These are phyloP conservation scores for Prototheca wickerhamii DNA, from an alignment of 163 green algal species.

Conservation along the genomic window DNA sequence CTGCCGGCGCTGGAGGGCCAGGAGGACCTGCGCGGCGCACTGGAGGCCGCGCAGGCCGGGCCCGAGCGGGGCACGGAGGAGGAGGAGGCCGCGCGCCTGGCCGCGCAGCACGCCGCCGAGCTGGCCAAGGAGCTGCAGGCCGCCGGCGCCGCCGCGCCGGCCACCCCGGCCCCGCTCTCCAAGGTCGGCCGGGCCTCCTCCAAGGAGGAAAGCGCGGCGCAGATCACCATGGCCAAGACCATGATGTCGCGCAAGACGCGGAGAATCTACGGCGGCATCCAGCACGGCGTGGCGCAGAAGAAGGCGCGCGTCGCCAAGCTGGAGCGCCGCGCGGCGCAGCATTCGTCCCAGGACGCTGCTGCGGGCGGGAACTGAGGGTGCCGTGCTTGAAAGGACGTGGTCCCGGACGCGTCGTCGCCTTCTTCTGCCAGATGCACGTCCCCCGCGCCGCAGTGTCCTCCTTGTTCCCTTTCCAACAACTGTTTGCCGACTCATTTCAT, in stretches of 20 bases:
- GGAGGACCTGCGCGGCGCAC: slow-evolving; percentile 23
- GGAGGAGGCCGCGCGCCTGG: slow-evolving; percentile 32
- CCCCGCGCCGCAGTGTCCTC: no score
- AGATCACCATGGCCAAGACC: neutral
- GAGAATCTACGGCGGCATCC: slow-evolving; percentile 81
- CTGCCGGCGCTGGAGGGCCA: slow-evolving; percentile 23
- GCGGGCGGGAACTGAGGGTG: no score
- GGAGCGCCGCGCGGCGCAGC: slow-evolving; percentile 15
- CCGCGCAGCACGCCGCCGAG: slow-evolving; percentile 55
- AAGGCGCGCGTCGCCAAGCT: slow-evolving; percentile 38
- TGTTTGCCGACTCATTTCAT: no score
- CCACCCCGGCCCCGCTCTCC: neutral
- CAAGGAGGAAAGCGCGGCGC: neutral
- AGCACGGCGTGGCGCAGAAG: slow-evolving; percentile 48
- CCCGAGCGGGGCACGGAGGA: slow-evolving; percentile 24
- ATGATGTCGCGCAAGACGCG: slow-evolving; percentile 75
- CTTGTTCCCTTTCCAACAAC: no score
- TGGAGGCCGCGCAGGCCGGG: slow-evolving; percentile 24
- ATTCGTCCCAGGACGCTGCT: neutral
- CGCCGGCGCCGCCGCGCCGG: neutral
- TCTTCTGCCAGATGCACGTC: no score
- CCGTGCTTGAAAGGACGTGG: no score
- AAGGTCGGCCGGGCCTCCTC: no score
- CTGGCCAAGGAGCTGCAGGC: slow-evolving; percentile 65
- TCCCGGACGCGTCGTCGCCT: no score